Evolutionary conservation across 2,329 filamentous ascomycete species (phyloP).

Genomic region (Neoarthrinium moseri): DNA sequence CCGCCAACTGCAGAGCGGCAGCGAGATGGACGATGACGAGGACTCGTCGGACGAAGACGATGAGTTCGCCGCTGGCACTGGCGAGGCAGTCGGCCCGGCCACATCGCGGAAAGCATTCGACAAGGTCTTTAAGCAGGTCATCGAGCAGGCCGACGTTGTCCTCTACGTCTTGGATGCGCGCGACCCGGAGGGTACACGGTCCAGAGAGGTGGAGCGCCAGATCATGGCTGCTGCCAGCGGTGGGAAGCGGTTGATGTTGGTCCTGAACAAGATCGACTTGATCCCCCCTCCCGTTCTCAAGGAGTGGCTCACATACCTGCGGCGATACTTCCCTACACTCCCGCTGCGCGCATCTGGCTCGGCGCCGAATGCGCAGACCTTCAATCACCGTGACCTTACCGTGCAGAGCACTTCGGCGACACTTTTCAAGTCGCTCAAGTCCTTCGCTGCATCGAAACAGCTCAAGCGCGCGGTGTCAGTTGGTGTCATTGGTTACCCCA

Average conservation of each 20-base stretch:
- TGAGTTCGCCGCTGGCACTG: constrained; percentile 41
- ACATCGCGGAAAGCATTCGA: constrained; percentile 85
- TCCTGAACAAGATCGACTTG: constrained; percentile 95
- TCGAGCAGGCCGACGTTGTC: constrained; percentile 85
- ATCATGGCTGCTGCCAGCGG: constrained; percentile 85
- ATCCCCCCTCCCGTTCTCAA: constrained; percentile 80
- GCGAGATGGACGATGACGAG: constrained; percentile 58
- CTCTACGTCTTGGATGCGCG: constrained; percentile 92
- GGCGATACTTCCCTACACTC: constrained; percentile 86
- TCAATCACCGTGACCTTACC: constrained; percentile 88
- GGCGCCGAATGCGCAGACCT: constrained; percentile 82
- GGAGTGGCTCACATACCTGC: constrained; percentile 80
- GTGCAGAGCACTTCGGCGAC: constrained; percentile 82
- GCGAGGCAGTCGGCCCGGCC: constrained; percentile 50
- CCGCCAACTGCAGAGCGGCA: constrained; percentile 58
- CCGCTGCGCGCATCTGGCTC: constrained; percentile 82
- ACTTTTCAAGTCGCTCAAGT: constrained; percentile 86
- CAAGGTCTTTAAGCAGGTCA: constrained; percentile 93
- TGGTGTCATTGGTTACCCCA: constrained; percentile 92
- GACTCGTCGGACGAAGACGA: constrained; percentile 30
- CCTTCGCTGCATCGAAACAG: constrained; percentile 78
- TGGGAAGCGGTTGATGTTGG: constrained; percentile 83
- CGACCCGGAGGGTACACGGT: constrained; percentile 87
- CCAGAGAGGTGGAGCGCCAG: constrained; percentile 84
- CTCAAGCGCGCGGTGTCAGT: constrained; percentile 88